Evolutionary conservation across 2,329 filamentous ascomycete species (phyloP), one percentile per base, ranked within the genome.

Genomic region (Aspergillus pseudoterreus): DNA sequence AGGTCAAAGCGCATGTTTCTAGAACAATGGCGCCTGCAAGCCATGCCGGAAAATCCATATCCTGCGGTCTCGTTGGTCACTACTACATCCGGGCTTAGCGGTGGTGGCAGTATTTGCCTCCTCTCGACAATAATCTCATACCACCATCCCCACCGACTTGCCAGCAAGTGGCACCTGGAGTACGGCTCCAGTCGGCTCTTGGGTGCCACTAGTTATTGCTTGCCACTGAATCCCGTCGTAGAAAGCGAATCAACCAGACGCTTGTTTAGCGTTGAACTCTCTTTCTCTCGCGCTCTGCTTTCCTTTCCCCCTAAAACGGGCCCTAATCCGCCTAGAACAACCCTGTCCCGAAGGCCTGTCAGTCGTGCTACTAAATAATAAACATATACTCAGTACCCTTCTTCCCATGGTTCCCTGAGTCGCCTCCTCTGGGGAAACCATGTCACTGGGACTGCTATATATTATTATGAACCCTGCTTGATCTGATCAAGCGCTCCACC

Each of bases 381-480:
- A 42, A 10, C 39, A 19, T 42, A 42, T 17, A 19, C 19, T 32
- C 30, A 30, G 21, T 42, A 30, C 30, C 36, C 27, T 47, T 27
- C 15, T 47, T 27, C 33, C 45, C 45, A 33, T 46, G 27, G 42
- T 30, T 51, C 11, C 17, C 38, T 19, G 15, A 22, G 43, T 35
- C 45, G 35, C 33, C 45, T 47, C 35, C 48, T 14, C 43, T 39
- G 42, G 38, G 50, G 50, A 52, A 30, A 52, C 32, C 22, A 55
- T 52, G 50, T 44, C 47, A 49, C 45, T 38, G 32, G 21, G 17
- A 39, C 15, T 22, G 19, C 19, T 30, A 41, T 44, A 41, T 44
- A 44, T 39, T 51, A 53, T 49, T 57, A 60, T 51, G 42, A 49
- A 53, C 24, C 45, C 32, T 36, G 42, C 45, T 36, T 47, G 47